phyloP scores from a whole-genome alignment of 2,329 filamentous ascomycete species.

The Blastomyces silverae region DNA sequence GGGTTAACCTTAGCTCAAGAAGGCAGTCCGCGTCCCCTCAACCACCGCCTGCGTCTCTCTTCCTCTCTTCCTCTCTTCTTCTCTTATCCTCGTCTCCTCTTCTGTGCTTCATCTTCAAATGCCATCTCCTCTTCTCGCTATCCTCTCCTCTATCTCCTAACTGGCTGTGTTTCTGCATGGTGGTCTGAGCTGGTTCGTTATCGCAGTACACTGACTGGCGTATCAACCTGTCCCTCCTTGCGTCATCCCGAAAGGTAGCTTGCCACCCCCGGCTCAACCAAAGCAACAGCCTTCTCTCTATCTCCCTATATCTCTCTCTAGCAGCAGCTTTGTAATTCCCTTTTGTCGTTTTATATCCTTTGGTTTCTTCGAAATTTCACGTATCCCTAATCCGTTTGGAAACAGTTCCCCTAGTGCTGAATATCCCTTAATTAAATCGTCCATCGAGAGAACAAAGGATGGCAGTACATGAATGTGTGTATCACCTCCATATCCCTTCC shows the following conservation, averaged over 20 bases:
- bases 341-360: not conserved
- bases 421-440: not conserved
- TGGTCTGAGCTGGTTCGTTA: not conserved
- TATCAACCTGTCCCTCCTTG: not conserved
- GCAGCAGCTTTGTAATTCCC: not conserved
- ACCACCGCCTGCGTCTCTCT: too few species aligned
- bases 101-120: not conserved
- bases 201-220: too few species aligned
- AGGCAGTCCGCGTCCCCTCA: not conserved
- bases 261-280: not conserved
- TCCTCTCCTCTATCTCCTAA: not conserved
- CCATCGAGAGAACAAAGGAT: not conserved
- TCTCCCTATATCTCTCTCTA: not conserved
- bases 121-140: not conserved
- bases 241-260: not conserved
- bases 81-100: not conserved
- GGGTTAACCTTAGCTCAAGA: too few species aligned
- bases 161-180: not conserved
- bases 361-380: not conserved
- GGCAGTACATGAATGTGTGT: conserved; percentile 1
- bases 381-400: not conserved
- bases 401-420: not conserved
- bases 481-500: not conserved
- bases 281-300: not conserved
- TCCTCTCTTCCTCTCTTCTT: not conserved